Evolutionary conservation across 768 basidiomycete genomes (phyloP), one percentile per base, ranked within the genome.

Genomic region (Aureoboletus auriporus): DNA sequence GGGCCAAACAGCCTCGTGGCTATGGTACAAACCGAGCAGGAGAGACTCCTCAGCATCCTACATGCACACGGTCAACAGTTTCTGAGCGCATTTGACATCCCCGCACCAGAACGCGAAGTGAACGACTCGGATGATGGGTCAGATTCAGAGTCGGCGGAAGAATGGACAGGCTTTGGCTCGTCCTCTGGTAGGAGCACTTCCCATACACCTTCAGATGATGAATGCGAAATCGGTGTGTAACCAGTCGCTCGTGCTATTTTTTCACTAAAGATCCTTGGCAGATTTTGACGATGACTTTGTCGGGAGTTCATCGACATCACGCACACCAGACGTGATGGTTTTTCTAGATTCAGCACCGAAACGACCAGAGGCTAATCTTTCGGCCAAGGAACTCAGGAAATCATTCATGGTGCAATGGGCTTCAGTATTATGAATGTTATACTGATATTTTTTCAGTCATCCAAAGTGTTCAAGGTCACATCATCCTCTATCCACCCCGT

Each of bases 321-420:
- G 55, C 8, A 54, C 58, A 40, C 70, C 75, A 23, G 70, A 78
- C 45, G 74, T 88, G 13, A 73, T 84, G 1, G 73, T 88, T 1
- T 90, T 88, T 64, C 64, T 68, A 8, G 78, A 78, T 48, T 56
- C 55, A 31, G 57, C 51, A 45, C 62, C 20, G 53, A 64, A 52
- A 43, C 44, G 31, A 38, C 46, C 55, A 27, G 58, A 65, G n/a
- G 26, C 47, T 1, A 29, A 42, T 12, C 45, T 46, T 40, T 54
- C 60, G 2, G 50, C 60, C 16, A 80, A 72, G 63, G 66, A 71
- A 4, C 75, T 77, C 39, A 76, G 70, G 65, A 88, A 78, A 60
- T 74, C 83, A 0, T 91, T 92, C 61, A 90, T 92, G 89, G 89
- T 89, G 59, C 61, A 44, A 44, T 10, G 16, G 39, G 1, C n/a